phyloP scores from a whole-genome alignment of 495 filamentous ascomycete genomes.

The Penicillium simplicissimum region DNA sequence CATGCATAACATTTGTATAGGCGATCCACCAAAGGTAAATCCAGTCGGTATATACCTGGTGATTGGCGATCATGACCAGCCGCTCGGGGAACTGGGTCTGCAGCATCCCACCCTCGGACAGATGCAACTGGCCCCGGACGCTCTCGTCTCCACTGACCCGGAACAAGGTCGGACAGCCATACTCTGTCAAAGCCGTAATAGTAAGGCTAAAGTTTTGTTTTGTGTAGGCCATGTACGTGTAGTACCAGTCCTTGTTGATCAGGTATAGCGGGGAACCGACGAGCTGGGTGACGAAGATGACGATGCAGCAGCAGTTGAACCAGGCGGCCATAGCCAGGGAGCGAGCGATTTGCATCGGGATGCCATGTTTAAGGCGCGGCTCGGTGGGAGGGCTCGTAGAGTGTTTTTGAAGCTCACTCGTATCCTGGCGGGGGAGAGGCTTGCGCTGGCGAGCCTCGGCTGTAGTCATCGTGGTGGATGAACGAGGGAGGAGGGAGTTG shows the following conservation, averaged over 20 bases:
- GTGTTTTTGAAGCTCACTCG: constrained; percentile 24
- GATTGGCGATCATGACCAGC: constrained; percentile 64
- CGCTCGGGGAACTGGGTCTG: constrained; percentile 60
- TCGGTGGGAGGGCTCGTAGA: constrained; percentile 32
- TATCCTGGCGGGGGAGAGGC: constrained; percentile 22
- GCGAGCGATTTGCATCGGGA: constrained; percentile 62
- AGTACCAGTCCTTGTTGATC: constrained; percentile 59
- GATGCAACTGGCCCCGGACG: constrained; percentile 57
- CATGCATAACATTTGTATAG: constrained; percentile 65
- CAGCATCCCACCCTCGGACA: constrained; percentile 55
- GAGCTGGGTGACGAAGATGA: constrained; percentile 56
- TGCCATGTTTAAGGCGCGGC: constrained; percentile 65
- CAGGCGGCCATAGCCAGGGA: constrained; percentile 64
- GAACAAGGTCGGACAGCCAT: constrained; percentile 60
- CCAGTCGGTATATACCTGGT: constrained; percentile 74
- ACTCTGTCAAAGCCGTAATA: constrained; percentile 60
- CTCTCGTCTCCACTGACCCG: constrained; percentile 63
- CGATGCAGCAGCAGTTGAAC: constrained; percentile 57
- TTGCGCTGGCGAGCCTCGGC: constrained; percentile 47
- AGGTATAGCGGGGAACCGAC: constrained; percentile 61
- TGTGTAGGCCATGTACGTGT: constrained; percentile 64
- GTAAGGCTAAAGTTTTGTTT: constrained; percentile 64
- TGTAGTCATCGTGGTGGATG: constrained; percentile 35
- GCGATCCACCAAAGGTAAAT: constrained; percentile 72
- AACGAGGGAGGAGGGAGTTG: neutral